Base-by-base conservation (phyloP, 2,329 filamentous ascomycete genomes). In the Apiospora saccharicola region DNA sequence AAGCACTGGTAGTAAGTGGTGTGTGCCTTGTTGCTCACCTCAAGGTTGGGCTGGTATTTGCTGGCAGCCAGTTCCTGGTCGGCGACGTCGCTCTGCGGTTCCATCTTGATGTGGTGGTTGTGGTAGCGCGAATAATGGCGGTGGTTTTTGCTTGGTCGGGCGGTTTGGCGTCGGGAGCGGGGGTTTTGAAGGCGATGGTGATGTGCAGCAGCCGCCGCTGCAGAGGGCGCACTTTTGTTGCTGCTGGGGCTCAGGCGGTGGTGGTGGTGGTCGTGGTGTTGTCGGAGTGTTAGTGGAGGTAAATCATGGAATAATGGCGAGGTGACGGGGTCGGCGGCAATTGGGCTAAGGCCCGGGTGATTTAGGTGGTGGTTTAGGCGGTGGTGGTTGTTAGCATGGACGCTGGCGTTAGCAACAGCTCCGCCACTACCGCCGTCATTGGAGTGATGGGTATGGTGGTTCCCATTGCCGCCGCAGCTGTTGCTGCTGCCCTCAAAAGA, bases 11-110 rank as follows among this genome's bases (percentile, higher is more conserved):
- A 13, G 4, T 26, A 47, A 41, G n/a, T 41, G 57, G 12, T 13
- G 74, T 77, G 74, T 78, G 69, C 75, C 75, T 49, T 24, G 69
- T 24, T 51, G 78, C 85, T 78, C 82, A 91, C 90, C 82, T 88
- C 82, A 57, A 89, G 81, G n/a, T 86, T 82, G 8, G 89, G 89
- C 73, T 88, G 86, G 78, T 90, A 92, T 51, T 89, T 86, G 71
- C 87, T 83, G 13, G 90, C 90, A 43, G 90, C 86, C 67, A 87
- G 88, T 80, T 91, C 88, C 80, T 92, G 90, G 70, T 89, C 89
- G 53, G 84, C 85, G 74, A 87, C 87, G 75, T 85, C 81, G 41
- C n/a, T 46, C 61, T 77, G 78, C 47, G 78, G 77, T 72, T 84
- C 82, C 84, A 85, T 86, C 75, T 83, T 82, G 77, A 79, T 73